Evolutionary conservation across 108 stramenopile genomes (phyloP).

Genomic region (Nitzschia putrida): DNA sequence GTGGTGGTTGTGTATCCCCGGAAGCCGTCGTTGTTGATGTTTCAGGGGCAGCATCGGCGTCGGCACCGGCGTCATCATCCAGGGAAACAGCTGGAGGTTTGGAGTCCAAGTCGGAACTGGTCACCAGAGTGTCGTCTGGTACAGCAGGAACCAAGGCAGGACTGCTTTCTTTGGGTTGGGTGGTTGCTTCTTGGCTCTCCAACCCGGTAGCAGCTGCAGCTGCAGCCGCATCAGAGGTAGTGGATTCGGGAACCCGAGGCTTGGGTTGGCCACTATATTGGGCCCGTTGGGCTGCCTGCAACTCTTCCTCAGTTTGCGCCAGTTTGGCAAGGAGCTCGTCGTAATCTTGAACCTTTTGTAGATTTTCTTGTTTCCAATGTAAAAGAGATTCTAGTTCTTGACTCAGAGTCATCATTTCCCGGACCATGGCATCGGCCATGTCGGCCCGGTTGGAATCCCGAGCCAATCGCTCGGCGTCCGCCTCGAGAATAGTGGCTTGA

Average conservation of each 20-base stretch:
- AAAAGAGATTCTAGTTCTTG: slow-evolving; percentile 38
- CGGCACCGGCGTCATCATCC: neutral
- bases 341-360: slow-evolving; percentile 36
- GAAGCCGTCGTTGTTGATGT: neutral
- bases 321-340: slow-evolving; percentile 51
- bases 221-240: neutral
- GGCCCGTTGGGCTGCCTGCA: slow-evolving; percentile 20
- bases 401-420: slow-evolving; percentile 46
- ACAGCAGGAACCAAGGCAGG: neutral
- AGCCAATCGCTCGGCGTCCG: slow-evolving; percentile 31
- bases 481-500: slow-evolving; percentile 39
- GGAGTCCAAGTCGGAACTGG: neutral
- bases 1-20: neutral
- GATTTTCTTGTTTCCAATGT: slow-evolving; percentile 41
- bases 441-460: slow-evolving; percentile 17
- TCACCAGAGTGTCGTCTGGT: neutral
- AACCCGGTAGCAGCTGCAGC: neutral
- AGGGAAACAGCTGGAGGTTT: neutral
- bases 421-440: slow-evolving; percentile 47
- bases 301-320: slow-evolving; percentile 45
- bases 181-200: neutral
- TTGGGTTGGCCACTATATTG: neutral
- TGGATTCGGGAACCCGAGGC: neutral
- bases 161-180: neutral
- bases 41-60: neutral